Conservation (phyloP, 1,139 yeast species). For the Hansenula anomala region DNA sequence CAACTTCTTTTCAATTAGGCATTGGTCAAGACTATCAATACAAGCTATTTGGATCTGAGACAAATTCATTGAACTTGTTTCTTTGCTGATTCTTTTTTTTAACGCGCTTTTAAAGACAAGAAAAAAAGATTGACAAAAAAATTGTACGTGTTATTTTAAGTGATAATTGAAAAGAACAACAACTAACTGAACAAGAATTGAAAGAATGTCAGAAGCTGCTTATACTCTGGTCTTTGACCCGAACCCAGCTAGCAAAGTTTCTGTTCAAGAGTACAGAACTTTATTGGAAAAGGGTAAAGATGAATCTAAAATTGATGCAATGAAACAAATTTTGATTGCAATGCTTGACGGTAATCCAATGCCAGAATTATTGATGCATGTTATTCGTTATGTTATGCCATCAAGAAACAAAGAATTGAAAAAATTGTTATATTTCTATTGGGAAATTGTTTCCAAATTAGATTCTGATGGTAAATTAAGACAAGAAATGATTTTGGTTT, state of each 20-base stretch:
- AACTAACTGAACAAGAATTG: not conserved
- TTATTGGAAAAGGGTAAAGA: constrained; percentile 88
- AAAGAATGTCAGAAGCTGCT: constrained; percentile 33
- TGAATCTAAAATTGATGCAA: constrained; percentile 80
- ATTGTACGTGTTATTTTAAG: constrained; percentile 2
- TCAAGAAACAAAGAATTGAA: constrained; percentile 86
- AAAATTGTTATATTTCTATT: constrained; percentile 88
- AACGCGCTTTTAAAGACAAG: no score
- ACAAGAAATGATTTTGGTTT: constrained; percentile 97
- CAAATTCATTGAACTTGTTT: no score
- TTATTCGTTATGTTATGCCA: constrained; percentile 96
- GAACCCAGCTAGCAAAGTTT: constrained; percentile 62
- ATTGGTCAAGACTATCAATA: not conserved
- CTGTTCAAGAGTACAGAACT: constrained; percentile 72
- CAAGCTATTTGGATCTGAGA: not conserved
- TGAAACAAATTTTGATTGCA: constrained; percentile 80
- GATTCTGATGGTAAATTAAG: constrained; percentile 86
- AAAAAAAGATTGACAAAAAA: not conserved
- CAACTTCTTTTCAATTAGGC: not conserved
- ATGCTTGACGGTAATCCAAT: constrained; percentile 92
- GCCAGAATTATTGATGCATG: constrained; percentile 96
- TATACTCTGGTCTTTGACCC: constrained; percentile 77
- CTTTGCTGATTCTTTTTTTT: no score
- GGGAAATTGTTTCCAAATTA: constrained; percentile 96
- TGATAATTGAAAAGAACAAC: no score